These are phyloP conservation scores for Tolypocladium ophioglossoides DNA, from an alignment of 2,329 filamentous ascomycete species.

Conservation along the genomic window DNA sequence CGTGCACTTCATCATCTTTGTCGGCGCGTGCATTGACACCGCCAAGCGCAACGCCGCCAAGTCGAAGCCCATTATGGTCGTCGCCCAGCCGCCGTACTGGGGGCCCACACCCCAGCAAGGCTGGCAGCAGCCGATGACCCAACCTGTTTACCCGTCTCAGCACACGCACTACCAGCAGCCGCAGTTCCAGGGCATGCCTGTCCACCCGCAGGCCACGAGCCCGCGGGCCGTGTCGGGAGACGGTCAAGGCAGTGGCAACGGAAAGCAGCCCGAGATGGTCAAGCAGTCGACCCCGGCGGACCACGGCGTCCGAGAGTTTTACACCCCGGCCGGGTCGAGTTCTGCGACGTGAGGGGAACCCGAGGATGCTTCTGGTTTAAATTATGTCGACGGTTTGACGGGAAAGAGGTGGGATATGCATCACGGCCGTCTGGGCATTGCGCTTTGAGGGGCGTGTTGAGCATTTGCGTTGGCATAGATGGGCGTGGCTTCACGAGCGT, in stretches of 20 bases:
- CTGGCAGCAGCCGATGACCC: background rate
- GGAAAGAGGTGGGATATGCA: too few species aligned
- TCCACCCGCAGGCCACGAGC: background rate
- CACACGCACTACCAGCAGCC: background rate
- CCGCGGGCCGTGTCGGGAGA: background rate
- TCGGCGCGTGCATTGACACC: slow-evolving; percentile 13
- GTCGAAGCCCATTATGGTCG: background rate
- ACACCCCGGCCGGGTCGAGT: background rate
- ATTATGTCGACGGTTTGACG: background rate
- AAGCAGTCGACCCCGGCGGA: background rate
- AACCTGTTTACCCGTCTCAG: background rate
- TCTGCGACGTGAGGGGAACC: background rate
- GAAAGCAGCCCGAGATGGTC: background rate
- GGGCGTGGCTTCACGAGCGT: background rate
- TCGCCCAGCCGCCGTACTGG: background rate
- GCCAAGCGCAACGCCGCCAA: slow-evolving; percentile 5
- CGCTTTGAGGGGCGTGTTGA: background rate
- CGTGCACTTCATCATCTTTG: slow-evolving; percentile 3
- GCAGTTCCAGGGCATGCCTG: background rate
- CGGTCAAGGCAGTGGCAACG: background rate
- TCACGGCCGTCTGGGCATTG: background rate
- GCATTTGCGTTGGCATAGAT: background rate
- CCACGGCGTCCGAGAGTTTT: background rate
- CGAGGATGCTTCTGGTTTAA: background rate
- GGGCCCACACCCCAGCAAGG: background rate